These are phyloP conservation scores for Hamiltosporidium magnivora DNA, from an alignment of 371 early-diverging fungal species.

Conservation along the genomic window DNA sequence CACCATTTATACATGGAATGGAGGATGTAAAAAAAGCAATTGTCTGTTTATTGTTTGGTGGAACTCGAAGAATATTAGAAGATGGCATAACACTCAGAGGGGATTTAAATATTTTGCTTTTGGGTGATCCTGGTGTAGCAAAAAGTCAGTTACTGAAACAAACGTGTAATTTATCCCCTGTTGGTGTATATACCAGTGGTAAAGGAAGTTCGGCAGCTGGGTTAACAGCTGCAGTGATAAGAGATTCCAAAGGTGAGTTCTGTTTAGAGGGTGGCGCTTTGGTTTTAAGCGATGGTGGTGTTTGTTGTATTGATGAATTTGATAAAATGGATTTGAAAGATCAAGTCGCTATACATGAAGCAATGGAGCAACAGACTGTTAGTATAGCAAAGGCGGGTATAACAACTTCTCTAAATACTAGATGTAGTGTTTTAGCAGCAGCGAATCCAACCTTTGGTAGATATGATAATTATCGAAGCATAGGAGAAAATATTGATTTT, in stretches of 20 bases:
- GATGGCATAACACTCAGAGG: slow-evolving; percentile 90
- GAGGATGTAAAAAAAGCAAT: slow-evolving; percentile 91
- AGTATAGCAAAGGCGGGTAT: slow-evolving; percentile 99
- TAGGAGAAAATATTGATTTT: slow-evolving; percentile 83
- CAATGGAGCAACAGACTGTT: slow-evolving; percentile 99
- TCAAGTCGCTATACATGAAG: slow-evolving; percentile 98
- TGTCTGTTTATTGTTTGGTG: slow-evolving; percentile 86
- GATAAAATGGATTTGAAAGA: slow-evolving; percentile 99
- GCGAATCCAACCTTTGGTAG: slow-evolving; percentile 92
- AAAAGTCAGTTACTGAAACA: slow-evolving; percentile 97
- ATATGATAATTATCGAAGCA: slow-evolving; percentile 10
- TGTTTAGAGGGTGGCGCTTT: slow-evolving; percentile 98
- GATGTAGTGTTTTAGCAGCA: slow-evolving; percentile 92
- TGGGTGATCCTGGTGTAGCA: slow-evolving; percentile 98
- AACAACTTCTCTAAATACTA: slow-evolving; percentile 89
- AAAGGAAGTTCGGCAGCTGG: slow-evolving; percentile 75
- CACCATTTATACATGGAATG: slow-evolving; percentile 45
- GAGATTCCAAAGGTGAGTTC: slow-evolving; percentile 70
- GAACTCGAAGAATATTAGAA: slow-evolving; percentile 72
- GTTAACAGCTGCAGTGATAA: slow-evolving; percentile 70
- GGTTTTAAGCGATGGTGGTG: slow-evolving; percentile 96
- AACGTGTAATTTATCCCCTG: slow-evolving; percentile 79
- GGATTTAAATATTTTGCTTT: slow-evolving; percentile 89
- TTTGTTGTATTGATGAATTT: slow-evolving; percentile 99
- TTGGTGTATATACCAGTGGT: slow-evolving; percentile 77